These are phyloP conservation scores for Thalassiosira mediterranea DNA, from an alignment of 352 stramenopile genomes.

Conservation along the genomic window DNA sequence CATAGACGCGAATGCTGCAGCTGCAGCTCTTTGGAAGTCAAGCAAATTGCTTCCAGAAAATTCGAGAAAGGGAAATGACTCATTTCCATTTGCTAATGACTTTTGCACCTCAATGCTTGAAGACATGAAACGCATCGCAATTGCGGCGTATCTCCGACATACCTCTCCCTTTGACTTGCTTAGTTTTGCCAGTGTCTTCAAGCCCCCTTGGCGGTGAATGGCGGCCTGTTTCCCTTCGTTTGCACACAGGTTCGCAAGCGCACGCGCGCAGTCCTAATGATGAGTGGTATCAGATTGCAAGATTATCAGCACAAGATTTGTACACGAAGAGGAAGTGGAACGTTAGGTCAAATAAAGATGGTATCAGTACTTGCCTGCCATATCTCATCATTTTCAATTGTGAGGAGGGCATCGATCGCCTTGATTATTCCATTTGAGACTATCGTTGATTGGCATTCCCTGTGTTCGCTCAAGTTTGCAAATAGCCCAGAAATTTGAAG, in stretches of 20 bases:
- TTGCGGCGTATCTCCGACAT: constrained; percentile 93
- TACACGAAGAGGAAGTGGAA: no score
- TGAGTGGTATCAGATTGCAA: constrained; percentile 1
- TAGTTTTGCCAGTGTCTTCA: constrained; percentile 90
- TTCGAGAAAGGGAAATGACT: constrained; percentile 90
- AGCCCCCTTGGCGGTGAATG: constrained; percentile 90
- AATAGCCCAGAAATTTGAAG: constrained; percentile 92
- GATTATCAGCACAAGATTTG: constrained; percentile 6
- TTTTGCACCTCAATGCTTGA: constrained; percentile 92
- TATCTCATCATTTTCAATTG: constrained; percentile 89
- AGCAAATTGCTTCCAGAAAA: constrained; percentile 88
- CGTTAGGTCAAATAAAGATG: constrained; percentile 5
- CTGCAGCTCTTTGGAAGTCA: constrained; percentile 89
- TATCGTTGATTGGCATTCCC: constrained; percentile 88
- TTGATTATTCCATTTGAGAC: constrained; percentile 89
- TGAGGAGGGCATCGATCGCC: constrained; percentile 86
- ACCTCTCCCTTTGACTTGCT: constrained; percentile 89
- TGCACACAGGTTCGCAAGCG: constrained; percentile 91
- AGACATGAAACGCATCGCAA: constrained; percentile 93
- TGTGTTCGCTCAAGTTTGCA: constrained; percentile 92
- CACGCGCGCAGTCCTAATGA: constrained; percentile 89
- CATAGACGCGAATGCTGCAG: constrained; percentile 91
- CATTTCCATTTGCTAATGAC: constrained; percentile 89
- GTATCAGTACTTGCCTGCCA: constrained; percentile 82
- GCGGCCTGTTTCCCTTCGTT: constrained; percentile 94